Percentiles rank a stretch among this genome's conserved stretches.
These are phyloP conservation scores for Claviceps paspali DNA, from an alignment of 2,329 filamentous ascomycete species.

Conservation along the genomic window DNA sequence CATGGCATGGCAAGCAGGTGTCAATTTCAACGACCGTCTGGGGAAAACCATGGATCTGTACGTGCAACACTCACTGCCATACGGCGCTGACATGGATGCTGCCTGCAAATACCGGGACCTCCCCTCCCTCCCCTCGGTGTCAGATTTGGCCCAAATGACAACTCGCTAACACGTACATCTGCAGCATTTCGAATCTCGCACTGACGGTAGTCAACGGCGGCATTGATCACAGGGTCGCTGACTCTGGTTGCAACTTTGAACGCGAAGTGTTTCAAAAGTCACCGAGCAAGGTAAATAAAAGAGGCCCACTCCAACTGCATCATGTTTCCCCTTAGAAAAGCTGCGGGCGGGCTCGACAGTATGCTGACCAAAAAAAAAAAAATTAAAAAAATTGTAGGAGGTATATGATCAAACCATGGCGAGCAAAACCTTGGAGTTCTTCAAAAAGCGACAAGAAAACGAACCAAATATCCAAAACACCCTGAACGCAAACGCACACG, in stretches of 20 bases:
- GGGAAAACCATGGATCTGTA: slow-evolving; percentile 28
- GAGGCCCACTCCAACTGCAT: too few species aligned
- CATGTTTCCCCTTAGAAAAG: too few species aligned
- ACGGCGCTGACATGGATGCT: too few species aligned
- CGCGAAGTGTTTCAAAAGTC: slow-evolving; percentile 30
- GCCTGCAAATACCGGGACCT: too few species aligned
- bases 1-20: slow-evolving; percentile 24
- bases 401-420: slow-evolving; percentile 34
- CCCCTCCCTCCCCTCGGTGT: too few species aligned
- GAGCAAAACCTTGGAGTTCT: slow-evolving; percentile 31
- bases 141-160: too few species aligned
- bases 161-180: slow-evolving; percentile 5
- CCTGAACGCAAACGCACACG: slow-evolving; percentile 29
- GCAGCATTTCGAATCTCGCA: slow-evolving; percentile 35
- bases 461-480: slow-evolving; percentile 29
- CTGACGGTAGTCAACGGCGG: slow-evolving; percentile 27
- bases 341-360: too few species aligned
- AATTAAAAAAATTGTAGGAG: too few species aligned
- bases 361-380: slow-evolving; percentile 8
- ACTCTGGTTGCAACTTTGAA: slow-evolving; percentile 31
- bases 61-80: slow-evolving; percentile 21
- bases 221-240: slow-evolving; percentile 26
- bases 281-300: slow-evolving; percentile 30
- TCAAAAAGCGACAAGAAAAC: slow-evolving; percentile 34
- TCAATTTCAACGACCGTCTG: slow-evolving; percentile 25